Base-by-base conservation (phyloP, 208 protist species). In the Trypanosoma mega region DNA sequence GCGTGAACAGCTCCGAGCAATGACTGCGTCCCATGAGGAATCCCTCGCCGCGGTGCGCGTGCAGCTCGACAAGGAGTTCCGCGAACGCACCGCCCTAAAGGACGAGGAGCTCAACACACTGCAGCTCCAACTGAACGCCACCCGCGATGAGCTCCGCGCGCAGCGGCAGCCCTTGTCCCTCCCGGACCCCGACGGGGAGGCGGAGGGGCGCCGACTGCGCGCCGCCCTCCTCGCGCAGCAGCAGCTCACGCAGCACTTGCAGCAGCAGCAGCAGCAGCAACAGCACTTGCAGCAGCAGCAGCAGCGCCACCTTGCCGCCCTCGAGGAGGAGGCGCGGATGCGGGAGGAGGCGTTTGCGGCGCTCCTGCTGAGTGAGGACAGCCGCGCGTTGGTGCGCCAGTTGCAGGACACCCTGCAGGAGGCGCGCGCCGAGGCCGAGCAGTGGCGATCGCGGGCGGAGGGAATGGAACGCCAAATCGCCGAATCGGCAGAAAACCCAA, bases 301-400 rank as follows among this genome's bases (percentile, higher is more conserved):
- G 23, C 46, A 74, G 34, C 34, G 63, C 34, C 65, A 72, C 41
- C 63, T 88, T 6, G 51, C 49, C 3, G 69, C 50, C 41, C 57
- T 88, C 9, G 81, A 87, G 62, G 75, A 78, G 37, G 81, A 92
- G 49, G 80, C 81, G 0, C 57, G 37, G 3, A 82, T 74, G 52
- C 74, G 85, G 11, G 85, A 92, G 64, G 78, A 81, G 20, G 80
- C 85, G 0, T 80, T 92, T 21, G 59, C 68, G 24, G 63, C 80
- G 5, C 58, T 88, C 18, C 76, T 88, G 68, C 68, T 92, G 48
- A 81, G 81, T 11, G 85, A 88, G 44, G 81, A 85, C 39, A 76
- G 74, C 41, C 78, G 80, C 46, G 63, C 66, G 16, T 54, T 82
- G 16, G 72, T 85, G n/a, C 59, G 72, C 36, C 66, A 79, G 14